Evolutionary conservation across 1,284 basidiomycete species (phyloP).

Genomic region (Boletus sp.): DNA sequence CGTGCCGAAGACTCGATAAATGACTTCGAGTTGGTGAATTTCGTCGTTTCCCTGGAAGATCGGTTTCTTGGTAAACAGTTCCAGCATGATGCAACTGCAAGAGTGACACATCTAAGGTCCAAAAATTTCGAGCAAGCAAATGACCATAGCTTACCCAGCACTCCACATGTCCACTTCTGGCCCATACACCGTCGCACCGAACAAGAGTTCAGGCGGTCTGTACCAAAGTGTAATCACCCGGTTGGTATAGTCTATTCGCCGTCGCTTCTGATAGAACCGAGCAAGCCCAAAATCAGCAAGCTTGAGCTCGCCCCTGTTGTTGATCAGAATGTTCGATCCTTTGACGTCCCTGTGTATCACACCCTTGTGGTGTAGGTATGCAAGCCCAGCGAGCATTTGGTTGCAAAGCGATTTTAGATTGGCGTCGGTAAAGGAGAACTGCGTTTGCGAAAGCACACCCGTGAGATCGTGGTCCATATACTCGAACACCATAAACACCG

Average conservation of each 20-base stretch:
- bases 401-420: conserved; percentile 95
- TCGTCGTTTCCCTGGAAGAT: conserved; percentile 97
- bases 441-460: conserved; percentile 90
- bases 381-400: conserved; percentile 93
- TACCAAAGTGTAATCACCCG: conserved; percentile 99
- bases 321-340: conserved; percentile 97
- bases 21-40: conserved; percentile 93
- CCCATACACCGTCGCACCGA: conserved; percentile 97
- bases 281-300: conserved; percentile 99
- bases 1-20: conserved; percentile 91
- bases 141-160: conserved; percentile 70
- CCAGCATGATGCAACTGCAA: conserved; percentile 94
- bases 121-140: background rate
- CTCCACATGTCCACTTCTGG: conserved; percentile 99
- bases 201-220: conserved; percentile 92
- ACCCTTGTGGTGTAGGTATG: conserved; percentile 93
- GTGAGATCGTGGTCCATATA: conserved; percentile 99
- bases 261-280: conserved; percentile 91
- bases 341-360: conserved; percentile 99
- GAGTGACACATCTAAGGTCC: conserved; percentile 6
- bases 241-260: conserved; percentile 95
- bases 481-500: conserved; percentile 99
- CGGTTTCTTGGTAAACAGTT: conserved; percentile 93
- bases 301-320: conserved; percentile 92
- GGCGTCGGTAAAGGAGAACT: conserved; percentile 81